Evolutionary conservation across 495 filamentous ascomycete genomes (phyloP), one percentile per base, ranked within the genome.

Genomic region (Achaetomiella virescens): DNA sequence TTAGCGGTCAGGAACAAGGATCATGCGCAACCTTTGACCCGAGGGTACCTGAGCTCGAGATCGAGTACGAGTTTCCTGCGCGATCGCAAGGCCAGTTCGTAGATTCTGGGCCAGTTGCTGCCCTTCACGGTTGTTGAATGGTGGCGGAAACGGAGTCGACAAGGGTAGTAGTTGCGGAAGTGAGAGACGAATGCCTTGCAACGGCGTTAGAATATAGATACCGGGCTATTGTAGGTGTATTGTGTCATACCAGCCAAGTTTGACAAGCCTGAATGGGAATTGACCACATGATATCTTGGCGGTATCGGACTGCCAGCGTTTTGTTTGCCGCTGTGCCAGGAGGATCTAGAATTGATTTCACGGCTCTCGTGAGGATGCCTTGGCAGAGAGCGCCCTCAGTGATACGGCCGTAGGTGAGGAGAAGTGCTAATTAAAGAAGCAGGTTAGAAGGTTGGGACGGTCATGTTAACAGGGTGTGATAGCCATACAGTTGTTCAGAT

Each of bases 131-230:
- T 18, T 33, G 57, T 62, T 21, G 53, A 60, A 10, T 55, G 47
- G 14, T 66, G 49, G 20, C 52, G 61, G 36, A 73, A 57, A 17
- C 53, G 58, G 7, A 69, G 35, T 12, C 57, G 43, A 1, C 59
- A 51, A 15, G 68, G 69, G 62, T 66, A 72, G 41, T 66, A 71
- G 37, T 73, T 68, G 17, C 61, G 64, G 43, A 74, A 74, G 44
- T 72, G 65, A 21, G 63, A 60, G 1, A 64, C 29, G 46, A 74
- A 73, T 31, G 46, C 55, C 67, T 68, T 47, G n/a, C 49, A 9
- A 40, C 4, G n/a, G n/a, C n/a, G 37, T 61, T 41, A 54, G 27
- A 21, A 0, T 5, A 0, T 44, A 20, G 10, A 6, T 38, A 2
- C 3, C 8, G 31, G n/a, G 18, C 20, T 46, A 15, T 22, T 4